phyloP scores from a whole-genome alignment of 1,284 basidiomycete species.

The Vanrija pseudolonga region DNA sequence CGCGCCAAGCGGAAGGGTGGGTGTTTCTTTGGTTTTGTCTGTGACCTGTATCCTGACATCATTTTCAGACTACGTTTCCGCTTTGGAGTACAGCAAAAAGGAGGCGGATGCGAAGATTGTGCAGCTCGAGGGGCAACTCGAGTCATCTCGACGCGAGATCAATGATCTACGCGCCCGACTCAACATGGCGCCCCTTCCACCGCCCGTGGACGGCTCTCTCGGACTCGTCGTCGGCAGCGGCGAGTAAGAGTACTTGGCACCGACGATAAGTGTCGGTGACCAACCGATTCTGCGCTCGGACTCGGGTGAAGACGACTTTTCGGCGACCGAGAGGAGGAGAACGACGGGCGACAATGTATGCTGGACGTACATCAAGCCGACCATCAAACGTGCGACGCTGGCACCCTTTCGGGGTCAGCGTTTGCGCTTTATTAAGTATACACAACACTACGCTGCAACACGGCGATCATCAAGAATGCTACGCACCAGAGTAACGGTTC shows the following conservation, averaged over 20 bases:
- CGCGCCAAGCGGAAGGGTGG: constrained; percentile 45
- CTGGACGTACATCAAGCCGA: too few relatives aligned
- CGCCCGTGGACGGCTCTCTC: background rate
- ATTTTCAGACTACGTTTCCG: constrained; percentile 12
- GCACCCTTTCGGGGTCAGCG: too few relatives aligned
- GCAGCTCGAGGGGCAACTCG: constrained; percentile 19
- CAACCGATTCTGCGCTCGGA: background rate
- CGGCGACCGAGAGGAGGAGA: background rate
- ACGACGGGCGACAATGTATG: background rate
- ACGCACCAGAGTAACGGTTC: too few relatives aligned
- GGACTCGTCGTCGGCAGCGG: constrained; percentile 1
- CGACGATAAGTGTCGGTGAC: background rate
- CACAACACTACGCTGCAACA: too few relatives aligned
- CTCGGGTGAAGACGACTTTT: background rate
- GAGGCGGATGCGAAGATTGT: constrained; percentile 26
- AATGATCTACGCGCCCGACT: constrained; percentile 30
- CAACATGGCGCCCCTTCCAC: constrained; percentile 14
- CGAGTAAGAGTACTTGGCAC: background rate
- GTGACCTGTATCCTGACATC: background rate
- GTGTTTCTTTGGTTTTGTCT: constrained; percentile 5
- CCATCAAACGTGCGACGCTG: too few relatives aligned
- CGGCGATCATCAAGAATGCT: too few relatives aligned
- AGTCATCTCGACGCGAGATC: constrained; percentile 28
- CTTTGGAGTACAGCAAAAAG: constrained; percentile 14
- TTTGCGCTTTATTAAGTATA: too few relatives aligned